phyloP scores from a whole-genome alignment of 2,329 filamentous ascomycete genomes.

The Aspergillus flavus region DNA sequence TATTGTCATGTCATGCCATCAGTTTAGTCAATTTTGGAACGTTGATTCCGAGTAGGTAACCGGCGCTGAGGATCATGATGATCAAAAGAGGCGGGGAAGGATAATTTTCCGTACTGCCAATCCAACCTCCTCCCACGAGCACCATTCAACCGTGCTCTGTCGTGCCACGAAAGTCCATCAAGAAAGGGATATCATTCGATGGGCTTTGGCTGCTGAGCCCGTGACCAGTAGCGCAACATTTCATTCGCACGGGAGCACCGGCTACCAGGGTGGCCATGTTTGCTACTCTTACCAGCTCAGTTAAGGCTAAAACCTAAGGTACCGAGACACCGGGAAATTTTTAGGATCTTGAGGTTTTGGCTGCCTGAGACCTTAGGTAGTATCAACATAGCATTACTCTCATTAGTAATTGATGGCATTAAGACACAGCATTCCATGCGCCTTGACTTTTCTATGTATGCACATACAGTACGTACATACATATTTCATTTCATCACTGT shows the following conservation, averaged over 20 bases:
- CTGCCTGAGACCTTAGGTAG: not conserved
- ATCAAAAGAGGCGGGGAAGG: constrained; percentile 20
- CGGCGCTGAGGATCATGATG: constrained; percentile 26
- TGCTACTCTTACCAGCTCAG: not conserved
- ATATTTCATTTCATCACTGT: not conserved
- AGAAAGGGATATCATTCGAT: not conserved
- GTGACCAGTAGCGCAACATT: constrained; percentile 15
- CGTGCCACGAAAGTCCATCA: constrained; percentile 13
- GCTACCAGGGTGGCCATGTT: constrained; percentile 14
- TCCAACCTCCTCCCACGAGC: constrained; percentile 8
- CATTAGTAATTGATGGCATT: constrained; percentile 7
- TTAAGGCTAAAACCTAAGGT: not conserved
- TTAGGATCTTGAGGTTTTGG: not conserved
- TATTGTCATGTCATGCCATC: constrained; percentile 11
- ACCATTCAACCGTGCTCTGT: constrained; percentile 16
- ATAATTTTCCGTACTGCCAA: constrained; percentile 1
- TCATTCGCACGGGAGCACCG: constrained; percentile 19
- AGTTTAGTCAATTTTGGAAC: constrained; percentile 11
- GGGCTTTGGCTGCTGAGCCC: constrained; percentile 6
- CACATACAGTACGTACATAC: not conserved
- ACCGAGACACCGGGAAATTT: not conserved
- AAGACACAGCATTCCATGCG: not conserved
- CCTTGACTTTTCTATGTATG: not conserved
- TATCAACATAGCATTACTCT: constrained; percentile 10
- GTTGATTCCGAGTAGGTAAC: constrained; percentile 14